These are phyloP conservation scores for Acer campestre DNA, from an alignment of 345 rosid genomes.

Conservation along the genomic window DNA sequence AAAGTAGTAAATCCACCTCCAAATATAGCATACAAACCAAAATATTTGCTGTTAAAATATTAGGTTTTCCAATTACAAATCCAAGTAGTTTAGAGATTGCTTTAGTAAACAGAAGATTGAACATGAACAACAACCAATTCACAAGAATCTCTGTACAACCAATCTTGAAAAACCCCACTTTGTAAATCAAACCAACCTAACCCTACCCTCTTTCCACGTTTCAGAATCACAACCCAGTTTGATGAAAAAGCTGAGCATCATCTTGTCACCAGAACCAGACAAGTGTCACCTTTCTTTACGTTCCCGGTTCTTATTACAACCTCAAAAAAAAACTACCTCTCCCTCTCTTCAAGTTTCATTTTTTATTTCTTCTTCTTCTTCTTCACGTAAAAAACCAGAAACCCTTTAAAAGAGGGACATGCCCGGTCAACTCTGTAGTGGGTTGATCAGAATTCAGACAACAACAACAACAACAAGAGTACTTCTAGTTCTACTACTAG, in stretches of 20 bases:
- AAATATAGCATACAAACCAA: background rate
- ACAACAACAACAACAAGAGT: background rate
- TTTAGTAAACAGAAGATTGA: background rate
- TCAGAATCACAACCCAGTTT: background rate
- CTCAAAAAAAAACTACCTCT: slow-evolving; percentile 9
- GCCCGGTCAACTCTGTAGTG: slow-evolving; percentile 25
- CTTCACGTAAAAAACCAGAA: background rate
- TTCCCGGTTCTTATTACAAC: background rate
- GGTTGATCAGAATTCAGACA: background rate
- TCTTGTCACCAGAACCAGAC: background rate
- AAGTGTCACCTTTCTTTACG: background rate
- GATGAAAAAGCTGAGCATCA: background rate
- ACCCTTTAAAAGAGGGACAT: slow-evolving; percentile 22
- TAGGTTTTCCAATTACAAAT: background rate
- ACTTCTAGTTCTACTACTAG: background rate
- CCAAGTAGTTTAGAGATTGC: background rate
- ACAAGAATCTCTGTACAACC: too few species aligned
- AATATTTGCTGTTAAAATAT: background rate
- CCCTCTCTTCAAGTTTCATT: background rate
- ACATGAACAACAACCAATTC: background rate
- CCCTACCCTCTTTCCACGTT: background rate
- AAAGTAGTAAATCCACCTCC: background rate
- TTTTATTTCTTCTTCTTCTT: background rate
- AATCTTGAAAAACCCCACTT: background rate
- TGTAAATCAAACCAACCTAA: too few species aligned